A percentile compares a stretch with the other conserved stretches of the same genome.
Conservation (phyloP, 2,329 filamentous ascomycete genomes). For the Colletotrichum sp. region DNA sequence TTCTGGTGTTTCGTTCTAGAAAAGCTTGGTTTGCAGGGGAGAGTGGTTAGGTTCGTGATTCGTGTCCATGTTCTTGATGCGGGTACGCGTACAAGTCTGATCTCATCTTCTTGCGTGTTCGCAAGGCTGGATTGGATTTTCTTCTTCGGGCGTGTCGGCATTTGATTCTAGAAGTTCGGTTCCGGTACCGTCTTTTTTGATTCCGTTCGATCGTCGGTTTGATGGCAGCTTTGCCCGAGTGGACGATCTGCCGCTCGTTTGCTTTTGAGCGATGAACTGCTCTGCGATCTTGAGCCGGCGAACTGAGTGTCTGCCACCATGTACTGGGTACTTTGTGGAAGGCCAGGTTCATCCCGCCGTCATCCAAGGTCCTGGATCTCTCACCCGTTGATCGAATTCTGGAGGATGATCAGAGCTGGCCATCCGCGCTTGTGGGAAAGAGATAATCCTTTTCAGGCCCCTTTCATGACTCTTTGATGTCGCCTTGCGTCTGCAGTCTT, state of each 20-base stretch:
- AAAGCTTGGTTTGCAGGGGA: not conserved
- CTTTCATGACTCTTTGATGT: not conserved
- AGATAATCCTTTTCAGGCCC: not conserved
- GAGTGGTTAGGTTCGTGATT: not conserved
- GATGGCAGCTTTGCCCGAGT: not conserved
- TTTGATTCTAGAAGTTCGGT: not conserved
- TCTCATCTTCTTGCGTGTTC: not conserved
- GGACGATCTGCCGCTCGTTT: not conserved
- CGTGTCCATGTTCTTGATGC: not conserved
- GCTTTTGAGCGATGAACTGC: not conserved
- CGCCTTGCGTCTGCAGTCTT: not conserved
- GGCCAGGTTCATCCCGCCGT: not conserved
- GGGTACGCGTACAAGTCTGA: not conserved
- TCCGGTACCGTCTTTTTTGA: not conserved
- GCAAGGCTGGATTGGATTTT: not conserved
- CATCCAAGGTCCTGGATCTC: not conserved
- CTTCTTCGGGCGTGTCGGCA: not conserved
- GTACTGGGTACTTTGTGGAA: not conserved
- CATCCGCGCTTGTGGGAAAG: not conserved
- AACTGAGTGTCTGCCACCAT: not conserved
- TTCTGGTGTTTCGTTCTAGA: not conserved
- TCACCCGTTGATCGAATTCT: not conserved
- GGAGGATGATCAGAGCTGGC: not conserved
- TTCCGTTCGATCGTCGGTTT: not conserved
- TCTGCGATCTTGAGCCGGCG: not conserved